Conservation (phyloP, 2,329 filamentous ascomycete genomes). For the Didymella keratinophila region DNA sequence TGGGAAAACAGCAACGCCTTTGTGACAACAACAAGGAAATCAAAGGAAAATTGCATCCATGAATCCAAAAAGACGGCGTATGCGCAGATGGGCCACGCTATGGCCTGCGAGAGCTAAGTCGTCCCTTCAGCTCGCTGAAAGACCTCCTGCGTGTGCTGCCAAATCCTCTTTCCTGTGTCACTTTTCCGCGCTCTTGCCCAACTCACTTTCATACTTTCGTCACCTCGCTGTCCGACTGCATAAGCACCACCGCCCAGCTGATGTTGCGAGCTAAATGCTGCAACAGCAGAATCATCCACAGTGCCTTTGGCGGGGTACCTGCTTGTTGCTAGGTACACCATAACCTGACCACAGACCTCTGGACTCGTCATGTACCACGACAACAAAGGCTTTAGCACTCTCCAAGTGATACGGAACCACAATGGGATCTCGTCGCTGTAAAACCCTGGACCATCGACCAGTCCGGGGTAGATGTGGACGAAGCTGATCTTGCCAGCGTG, state of each 20-base stretch:
- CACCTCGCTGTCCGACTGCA: conserved; percentile 32
- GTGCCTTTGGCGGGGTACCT: conserved; percentile 33
- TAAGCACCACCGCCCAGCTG: conserved; percentile 41
- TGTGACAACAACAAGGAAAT: neutral
- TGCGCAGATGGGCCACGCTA: no score
- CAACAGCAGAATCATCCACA: neutral
- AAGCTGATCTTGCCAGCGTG: conserved; percentile 40
- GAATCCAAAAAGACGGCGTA: neutral
- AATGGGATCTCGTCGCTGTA: conserved; percentile 32
- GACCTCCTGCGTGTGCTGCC: conserved; percentile 43
- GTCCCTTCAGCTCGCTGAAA: conserved; percentile 18
- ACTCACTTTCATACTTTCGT: conserved; percentile 29
- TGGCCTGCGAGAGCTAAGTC: neutral
- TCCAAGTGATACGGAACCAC: conserved; percentile 43
- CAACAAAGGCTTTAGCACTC: conserved; percentile 35
- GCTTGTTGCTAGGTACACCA: conserved; percentile 41
- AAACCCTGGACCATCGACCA: conserved; percentile 45
- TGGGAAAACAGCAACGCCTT: neutral
- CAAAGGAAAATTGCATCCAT: no score
- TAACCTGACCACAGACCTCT: conserved; percentile 43
- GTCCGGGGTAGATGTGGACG: conserved; percentile 43
- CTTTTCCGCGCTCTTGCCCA: conserved; percentile 31
- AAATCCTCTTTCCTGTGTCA: conserved; percentile 42
- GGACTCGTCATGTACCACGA: conserved; percentile 32
- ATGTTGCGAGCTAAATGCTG: conserved; percentile 31